Base-by-base conservation (phyloP, 805 yeast species). In the Saturnispora serradocipensis region DNA sequence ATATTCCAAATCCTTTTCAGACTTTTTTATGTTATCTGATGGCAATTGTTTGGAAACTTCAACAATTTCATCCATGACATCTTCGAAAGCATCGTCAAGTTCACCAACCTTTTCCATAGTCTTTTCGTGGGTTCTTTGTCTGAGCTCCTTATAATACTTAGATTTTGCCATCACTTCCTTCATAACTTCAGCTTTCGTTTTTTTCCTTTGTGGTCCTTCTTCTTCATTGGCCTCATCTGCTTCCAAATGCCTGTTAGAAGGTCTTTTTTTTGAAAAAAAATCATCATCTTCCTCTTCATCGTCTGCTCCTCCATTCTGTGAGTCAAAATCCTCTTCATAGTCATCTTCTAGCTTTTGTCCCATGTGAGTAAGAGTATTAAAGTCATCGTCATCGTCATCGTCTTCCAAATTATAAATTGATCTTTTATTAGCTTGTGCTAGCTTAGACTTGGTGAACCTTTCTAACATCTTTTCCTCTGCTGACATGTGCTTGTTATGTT, bases 391-490 rank as follows among this genome's bases (percentile, higher is more conserved):
- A 27, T 86, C 90, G 24, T 52, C 56, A 20, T 50, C 82, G 57
- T 85, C 93, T 28, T 87, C 91, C 48, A 90, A 77, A 62, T 86
- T 84, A 60, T 80, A 91, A 55, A 86, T 61, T 30, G 81, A 78
- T 42, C 74, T 71, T 58, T 76, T 82, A n/a, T 79, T 70, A 2
- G 77, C 65, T 53, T 77, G 76, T 16, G 75, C 61, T 65, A 88
- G 95, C 64, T 86, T 77, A 71, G 91, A 98, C 52, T 84, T 80
- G 4, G 97, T 87, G 72, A 88, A 93, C 71, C 99, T 82, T 63
- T 86, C 96, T 69, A 93, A 77, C 96, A 89, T 89, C 67, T 86
- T 88, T 59, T 93, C 97, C 67, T 93, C 98, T 11, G 82, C 82
- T n/a, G 84, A 78, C 72, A 93, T 62, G 46, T 72, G 67, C 7